Percentiles rank a stretch among this genome's conserved stretches.
Evolutionary conservation across 164 flowering plant species (phyloP).

Genomic region (Cinnamomum chago): DNA sequence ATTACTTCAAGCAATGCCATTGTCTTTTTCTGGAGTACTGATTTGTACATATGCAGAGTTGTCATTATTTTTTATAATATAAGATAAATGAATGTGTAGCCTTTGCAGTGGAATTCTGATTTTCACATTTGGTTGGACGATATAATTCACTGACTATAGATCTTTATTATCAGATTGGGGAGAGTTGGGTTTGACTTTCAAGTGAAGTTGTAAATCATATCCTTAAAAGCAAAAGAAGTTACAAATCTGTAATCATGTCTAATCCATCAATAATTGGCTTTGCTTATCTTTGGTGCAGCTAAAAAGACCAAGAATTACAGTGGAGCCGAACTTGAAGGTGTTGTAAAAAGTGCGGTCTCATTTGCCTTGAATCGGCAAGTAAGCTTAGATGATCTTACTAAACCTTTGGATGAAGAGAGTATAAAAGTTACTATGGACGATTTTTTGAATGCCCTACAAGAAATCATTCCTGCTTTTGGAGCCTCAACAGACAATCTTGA

Average conservation of each 20-base stretch:
- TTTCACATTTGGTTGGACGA: too few relatives aligned
- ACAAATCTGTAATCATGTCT: neutral
- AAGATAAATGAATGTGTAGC: too few relatives aligned
- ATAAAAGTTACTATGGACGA: constrained; percentile 96
- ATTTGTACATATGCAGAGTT: too few relatives aligned
- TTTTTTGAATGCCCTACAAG: constrained; percentile 74
- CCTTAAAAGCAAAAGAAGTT: too few relatives aligned
- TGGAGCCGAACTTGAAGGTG: constrained; percentile 99
- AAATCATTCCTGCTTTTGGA: constrained; percentile 93
- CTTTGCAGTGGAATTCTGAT: too few relatives aligned
- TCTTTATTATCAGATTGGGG: neutral
- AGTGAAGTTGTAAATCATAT: neutral
- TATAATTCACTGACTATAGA: too few relatives aligned
- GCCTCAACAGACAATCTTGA: constrained; percentile 95
- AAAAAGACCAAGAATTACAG: constrained; percentile 94
- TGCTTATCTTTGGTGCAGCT: constrained; percentile 47
- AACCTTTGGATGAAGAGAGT: constrained; percentile 89
- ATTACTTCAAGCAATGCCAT: too few relatives aligned
- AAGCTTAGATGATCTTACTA: constrained; percentile 87
- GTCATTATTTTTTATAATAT: too few relatives aligned
- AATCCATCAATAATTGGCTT: neutral
- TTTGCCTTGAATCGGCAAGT: constrained; percentile 88
- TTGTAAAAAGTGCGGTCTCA: constrained; percentile 97
- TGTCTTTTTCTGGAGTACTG: too few relatives aligned
- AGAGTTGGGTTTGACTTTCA: neutral